These are phyloP conservation scores for Tricholoma hemisulphureum DNA, from an alignment of 768 basidiomycete species.

Conservation along the genomic window DNA sequence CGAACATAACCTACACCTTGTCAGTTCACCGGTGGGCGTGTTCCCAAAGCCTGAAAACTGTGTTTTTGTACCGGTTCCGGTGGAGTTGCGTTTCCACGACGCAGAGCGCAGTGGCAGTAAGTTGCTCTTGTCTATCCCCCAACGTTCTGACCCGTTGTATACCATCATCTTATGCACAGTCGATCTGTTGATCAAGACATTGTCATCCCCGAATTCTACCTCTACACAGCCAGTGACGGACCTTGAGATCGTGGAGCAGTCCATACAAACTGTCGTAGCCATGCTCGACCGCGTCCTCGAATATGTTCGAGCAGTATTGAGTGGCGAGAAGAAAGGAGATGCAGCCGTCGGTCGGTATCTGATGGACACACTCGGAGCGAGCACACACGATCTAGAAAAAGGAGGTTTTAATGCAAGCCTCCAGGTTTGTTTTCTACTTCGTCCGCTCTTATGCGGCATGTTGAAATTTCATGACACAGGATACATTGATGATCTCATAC, in stretches of 20 bases:
- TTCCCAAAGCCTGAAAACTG: slow-evolving; percentile 92
- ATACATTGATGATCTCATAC: slow-evolving; percentile 93
- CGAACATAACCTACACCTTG: slow-evolving; percentile 12
- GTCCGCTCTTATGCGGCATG: slow-evolving; percentile 13
- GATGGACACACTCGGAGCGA: slow-evolving; percentile 81
- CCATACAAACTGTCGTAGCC: slow-evolving; percentile 64
- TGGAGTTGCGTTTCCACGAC: slow-evolving; percentile 77
- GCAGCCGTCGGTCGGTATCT: slow-evolving; percentile 86
- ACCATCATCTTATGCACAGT: slow-evolving; percentile 48
- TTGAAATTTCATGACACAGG: slow-evolving; percentile 43
- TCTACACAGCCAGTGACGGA: slow-evolving; percentile 59
- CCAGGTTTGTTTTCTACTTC: slow-evolving; percentile 47
- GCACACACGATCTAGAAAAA: slow-evolving; percentile 67
- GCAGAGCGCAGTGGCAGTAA: slow-evolving; percentile 83
- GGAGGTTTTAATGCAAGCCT: slow-evolving; percentile 72
- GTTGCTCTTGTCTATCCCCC: slow-evolving; percentile 23
- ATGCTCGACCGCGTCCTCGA: slow-evolving; percentile 85
- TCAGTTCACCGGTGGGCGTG: slow-evolving; percentile 84
- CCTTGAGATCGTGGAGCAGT: slow-evolving; percentile 72
- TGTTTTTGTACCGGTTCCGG: slow-evolving; percentile 91
- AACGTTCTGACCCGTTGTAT: slow-evolving; percentile 4
- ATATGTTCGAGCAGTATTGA: slow-evolving; percentile 79
- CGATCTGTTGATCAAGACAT: slow-evolving; percentile 63
- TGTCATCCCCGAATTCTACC: slow-evolving; percentile 44
- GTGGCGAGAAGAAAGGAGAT: slow-evolving; percentile 78